Evolutionary conservation across 1,284 basidiomycete species (phyloP).

Genomic region (Leccinum pachyderme): DNA sequence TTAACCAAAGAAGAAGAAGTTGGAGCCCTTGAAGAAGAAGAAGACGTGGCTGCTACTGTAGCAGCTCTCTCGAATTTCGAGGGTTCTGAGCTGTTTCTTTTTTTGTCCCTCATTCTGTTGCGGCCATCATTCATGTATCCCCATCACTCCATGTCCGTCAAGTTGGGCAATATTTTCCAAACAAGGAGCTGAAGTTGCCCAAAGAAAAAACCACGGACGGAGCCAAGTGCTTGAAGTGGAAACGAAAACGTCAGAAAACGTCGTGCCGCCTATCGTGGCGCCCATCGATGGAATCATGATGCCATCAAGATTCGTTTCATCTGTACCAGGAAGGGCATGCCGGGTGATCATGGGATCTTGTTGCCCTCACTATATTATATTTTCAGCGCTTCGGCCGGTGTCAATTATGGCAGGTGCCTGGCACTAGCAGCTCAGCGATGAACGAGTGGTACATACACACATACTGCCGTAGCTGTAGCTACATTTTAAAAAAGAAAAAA

Average conservation of each 20-base stretch:
- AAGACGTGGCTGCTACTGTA: too few relatives aligned
- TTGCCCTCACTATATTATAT: background rate
- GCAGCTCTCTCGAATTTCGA: too few relatives aligned
- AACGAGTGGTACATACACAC: background rate
- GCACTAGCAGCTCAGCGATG: too few relatives aligned
- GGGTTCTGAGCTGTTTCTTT: too few relatives aligned
- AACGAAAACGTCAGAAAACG: too few relatives aligned
- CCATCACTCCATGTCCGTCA: too few relatives aligned
- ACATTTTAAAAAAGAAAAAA: background rate
- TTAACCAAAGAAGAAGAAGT: too few relatives aligned
- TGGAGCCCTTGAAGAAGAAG: too few relatives aligned
- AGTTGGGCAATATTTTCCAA: background rate
- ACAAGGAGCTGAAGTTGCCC: background rate
- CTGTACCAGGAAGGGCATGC: background rate
- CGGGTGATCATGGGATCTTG: background rate
- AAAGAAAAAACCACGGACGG: background rate
- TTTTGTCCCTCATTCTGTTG: too few relatives aligned
- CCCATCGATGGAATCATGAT: background rate
- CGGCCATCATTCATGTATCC: too few relatives aligned
- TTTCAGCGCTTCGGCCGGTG: background rate
- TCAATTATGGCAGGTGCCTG: too few relatives aligned
- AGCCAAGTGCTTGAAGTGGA: background rate
- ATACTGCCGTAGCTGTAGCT: too few relatives aligned
- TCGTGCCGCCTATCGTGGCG: background rate
- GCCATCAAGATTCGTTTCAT: background rate